phyloP scores from a whole-genome alignment of 2,329 filamentous ascomycete species.

The Penicillium hordei region DNA sequence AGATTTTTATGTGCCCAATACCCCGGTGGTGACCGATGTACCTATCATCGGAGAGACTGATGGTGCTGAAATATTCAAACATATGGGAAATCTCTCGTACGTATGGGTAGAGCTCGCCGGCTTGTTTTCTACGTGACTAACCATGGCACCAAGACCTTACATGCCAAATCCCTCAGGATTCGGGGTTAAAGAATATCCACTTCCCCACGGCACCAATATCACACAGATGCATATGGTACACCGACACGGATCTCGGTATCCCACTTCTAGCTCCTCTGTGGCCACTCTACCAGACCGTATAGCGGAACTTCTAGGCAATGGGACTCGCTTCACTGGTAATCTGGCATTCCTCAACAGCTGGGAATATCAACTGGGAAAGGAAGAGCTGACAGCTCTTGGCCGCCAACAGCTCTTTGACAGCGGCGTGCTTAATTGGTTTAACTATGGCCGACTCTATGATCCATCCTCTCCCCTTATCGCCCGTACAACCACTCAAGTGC shows the following conservation, averaged over 20 bases:
- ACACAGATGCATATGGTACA: constrained; percentile 71
- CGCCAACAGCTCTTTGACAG: constrained; percentile 72
- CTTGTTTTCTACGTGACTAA: neutral
- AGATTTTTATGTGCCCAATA: constrained; percentile 65
- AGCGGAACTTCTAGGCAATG: constrained; percentile 49
- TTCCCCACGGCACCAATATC: constrained; percentile 67
- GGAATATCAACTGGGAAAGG: constrained; percentile 67
- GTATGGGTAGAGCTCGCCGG: neutral
- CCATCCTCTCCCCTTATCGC: constrained; percentile 71
- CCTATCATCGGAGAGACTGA: constrained; percentile 60
- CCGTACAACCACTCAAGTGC: constrained; percentile 71
- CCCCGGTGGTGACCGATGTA: constrained; percentile 68
- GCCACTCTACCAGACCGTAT: constrained; percentile 58
- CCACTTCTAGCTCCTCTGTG: constrained; percentile 61
- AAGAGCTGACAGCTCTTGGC: constrained; percentile 71
- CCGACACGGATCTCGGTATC: constrained; percentile 72
- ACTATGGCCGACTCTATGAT: constrained; percentile 70
- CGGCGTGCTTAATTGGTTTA: constrained; percentile 69
- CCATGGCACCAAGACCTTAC: constrained; percentile 56
- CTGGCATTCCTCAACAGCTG: constrained; percentile 68
- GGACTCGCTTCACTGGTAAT: constrained; percentile 57
- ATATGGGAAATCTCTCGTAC: constrained; percentile 63
- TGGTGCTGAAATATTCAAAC: constrained; percentile 66
- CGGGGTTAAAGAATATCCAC: constrained; percentile 68
- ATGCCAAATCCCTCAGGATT: constrained; percentile 64